Evolutionary conservation across 2,329 filamentous ascomycete species (phyloP).

Genomic region (Neonectria coccinea): DNA sequence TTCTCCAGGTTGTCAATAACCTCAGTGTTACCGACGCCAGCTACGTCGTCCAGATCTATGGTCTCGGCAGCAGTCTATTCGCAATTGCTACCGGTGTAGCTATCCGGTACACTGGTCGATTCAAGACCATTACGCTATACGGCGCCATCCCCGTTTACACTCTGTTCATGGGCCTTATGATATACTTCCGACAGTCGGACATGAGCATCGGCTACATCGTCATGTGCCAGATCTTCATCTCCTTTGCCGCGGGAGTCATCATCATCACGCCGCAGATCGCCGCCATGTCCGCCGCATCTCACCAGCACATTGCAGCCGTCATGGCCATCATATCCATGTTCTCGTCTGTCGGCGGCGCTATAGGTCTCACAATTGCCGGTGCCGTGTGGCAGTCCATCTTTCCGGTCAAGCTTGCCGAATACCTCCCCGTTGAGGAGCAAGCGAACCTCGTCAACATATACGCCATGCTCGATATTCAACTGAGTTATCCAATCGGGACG

Average conservation of each 20-base stretch:
- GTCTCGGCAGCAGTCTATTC: slow-evolving; percentile 54
- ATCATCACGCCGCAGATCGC: slow-evolving; percentile 49
- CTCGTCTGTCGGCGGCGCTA: slow-evolving; percentile 47
- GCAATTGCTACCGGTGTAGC: slow-evolving; percentile 54
- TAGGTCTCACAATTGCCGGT: slow-evolving; percentile 49
- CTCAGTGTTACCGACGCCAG: slow-evolving; percentile 44
- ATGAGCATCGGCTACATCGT: slow-evolving; percentile 50
- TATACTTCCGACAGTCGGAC: slow-evolving; percentile 50
- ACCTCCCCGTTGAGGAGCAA: not conserved
- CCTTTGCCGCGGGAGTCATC: slow-evolving; percentile 43
- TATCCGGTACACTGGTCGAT: slow-evolving; percentile 49
- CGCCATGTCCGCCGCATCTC: slow-evolving; percentile 48
- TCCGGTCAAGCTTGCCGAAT: not conserved
- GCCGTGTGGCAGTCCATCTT: slow-evolving; percentile 46
- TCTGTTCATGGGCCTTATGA: slow-evolving; percentile 50
- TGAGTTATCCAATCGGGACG: not conserved
- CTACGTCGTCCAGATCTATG: slow-evolving; percentile 52
- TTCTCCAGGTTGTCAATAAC: slow-evolving; percentile 53
- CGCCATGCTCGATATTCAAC: not conserved
- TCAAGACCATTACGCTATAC: slow-evolving; percentile 48
- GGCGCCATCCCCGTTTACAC: slow-evolving; percentile 41
- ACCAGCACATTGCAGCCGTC: slow-evolving; percentile 49
- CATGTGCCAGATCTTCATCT: slow-evolving; percentile 55
- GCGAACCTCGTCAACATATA: not conserved
- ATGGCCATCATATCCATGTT: slow-evolving; percentile 51